Evolutionary conservation across 257 asterid species (phyloP).

Genomic region (Sherardia arvensis): DNA sequence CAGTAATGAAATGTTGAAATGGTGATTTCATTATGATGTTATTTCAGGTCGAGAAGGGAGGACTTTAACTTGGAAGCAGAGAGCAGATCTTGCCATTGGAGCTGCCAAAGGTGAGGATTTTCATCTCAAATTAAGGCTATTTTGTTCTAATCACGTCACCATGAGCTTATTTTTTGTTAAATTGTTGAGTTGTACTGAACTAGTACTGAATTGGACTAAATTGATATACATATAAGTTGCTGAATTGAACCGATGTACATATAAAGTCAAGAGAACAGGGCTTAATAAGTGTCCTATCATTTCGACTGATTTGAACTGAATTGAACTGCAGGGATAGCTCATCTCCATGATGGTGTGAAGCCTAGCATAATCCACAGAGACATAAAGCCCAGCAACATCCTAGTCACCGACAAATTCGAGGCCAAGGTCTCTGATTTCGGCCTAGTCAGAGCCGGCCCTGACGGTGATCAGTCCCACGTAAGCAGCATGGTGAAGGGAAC

Average conservation of each 20-base stretch:
- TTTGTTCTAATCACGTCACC: too few species aligned
- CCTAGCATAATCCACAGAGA: conserved; percentile 75
- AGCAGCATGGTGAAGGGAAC: conserved; percentile 71
- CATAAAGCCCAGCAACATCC: conserved; percentile 65
- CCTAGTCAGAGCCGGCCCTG: conserved; percentile 58
- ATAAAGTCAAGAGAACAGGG: too few species aligned
- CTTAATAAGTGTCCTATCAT: too few species aligned
- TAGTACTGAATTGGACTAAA: too few species aligned
- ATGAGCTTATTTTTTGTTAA: too few species aligned
- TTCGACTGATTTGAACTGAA: neutral
- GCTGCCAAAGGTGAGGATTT: conserved; percentile 55
- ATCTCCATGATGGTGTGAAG: conserved; percentile 48
- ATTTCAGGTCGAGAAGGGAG: conserved; percentile 49
- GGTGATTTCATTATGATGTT: neutral
- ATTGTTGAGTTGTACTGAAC: too few species aligned
- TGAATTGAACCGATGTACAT: too few species aligned
- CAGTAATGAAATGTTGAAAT: neutral
- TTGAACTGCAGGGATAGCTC: conserved; percentile 44
- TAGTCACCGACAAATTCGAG: conserved; percentile 55
- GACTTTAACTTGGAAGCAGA: conserved; percentile 70
- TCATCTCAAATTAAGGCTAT: too few species aligned
- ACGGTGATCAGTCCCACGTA: conserved; percentile 64
- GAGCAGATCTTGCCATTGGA: conserved; percentile 66
- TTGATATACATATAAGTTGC: too few species aligned
- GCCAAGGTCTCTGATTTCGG: conserved; percentile 77